These are phyloP conservation scores for Aspergillus sclerotiicarbonarius DNA, from an alignment of 495 filamentous ascomycete species.

Conservation along the genomic window DNA sequence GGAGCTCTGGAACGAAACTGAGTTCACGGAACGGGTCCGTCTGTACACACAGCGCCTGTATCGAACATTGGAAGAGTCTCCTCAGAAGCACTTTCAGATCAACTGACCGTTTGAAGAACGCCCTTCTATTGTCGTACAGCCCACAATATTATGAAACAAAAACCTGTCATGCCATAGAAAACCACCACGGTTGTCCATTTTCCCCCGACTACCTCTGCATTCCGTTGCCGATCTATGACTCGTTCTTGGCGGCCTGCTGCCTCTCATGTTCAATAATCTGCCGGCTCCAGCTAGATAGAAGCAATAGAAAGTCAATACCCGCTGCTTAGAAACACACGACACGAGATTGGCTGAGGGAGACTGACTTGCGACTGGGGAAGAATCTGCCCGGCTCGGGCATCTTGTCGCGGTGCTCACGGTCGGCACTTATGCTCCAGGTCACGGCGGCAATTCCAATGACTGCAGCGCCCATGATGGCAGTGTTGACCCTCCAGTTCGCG, in stretches of 20 bases:
- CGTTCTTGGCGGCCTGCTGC: conserved; percentile 54
- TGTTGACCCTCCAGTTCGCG: conserved; percentile 92
- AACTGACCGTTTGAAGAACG: conserved; percentile 46
- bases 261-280: conserved; percentile 88
- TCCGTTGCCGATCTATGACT: conserved; percentile 33
- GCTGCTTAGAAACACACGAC: conserved; percentile 4
- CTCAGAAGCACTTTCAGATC: conserved; percentile 43
- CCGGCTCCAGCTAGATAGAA: conserved; percentile 73
- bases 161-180: conserved; percentile 28
- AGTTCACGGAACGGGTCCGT: conserved; percentile 52
- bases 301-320: conserved; percentile 19
- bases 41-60: conserved; percentile 51
- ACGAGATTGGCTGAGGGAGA: conserved; percentile 22
- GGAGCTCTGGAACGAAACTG: conserved; percentile 78
- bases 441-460: conserved; percentile 72
- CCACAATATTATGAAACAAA: conserved; percentile 39
- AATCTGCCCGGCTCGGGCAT: conserved; percentile 88
- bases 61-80: conserved; percentile 45
- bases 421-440: conserved; percentile 78
- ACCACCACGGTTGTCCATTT: conserved; percentile 20
- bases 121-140: conserved; percentile 49
- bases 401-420: conserved; percentile 71
- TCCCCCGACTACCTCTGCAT: conserved; percentile 5
- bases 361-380: conserved; percentile 95
- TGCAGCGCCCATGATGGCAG: conserved; percentile 72